phyloP scores from a whole-genome alignment of 257 asterid genomes.

The Orobanche coerulescens region DNA sequence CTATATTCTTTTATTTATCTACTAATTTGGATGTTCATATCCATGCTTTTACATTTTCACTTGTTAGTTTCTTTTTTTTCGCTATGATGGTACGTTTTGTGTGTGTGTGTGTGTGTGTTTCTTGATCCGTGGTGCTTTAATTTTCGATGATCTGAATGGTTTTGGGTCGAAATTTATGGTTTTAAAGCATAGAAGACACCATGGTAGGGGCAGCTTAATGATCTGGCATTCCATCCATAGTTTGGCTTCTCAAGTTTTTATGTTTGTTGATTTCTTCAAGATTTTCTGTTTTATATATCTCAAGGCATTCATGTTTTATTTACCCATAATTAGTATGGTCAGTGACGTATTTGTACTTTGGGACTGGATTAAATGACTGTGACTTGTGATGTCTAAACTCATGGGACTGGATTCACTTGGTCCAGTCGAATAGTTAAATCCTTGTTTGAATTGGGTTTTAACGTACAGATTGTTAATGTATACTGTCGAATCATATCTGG shows the following conservation, averaged over 20 bases:
- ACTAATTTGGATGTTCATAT: not conserved
- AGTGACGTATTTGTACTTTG: no score
- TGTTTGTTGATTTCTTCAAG: not conserved
- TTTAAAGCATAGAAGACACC: not conserved
- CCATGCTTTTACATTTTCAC: not conserved
- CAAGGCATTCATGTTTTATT: no score
- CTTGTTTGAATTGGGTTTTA: no score
- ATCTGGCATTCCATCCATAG: not conserved
- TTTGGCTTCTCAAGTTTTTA: not conserved
- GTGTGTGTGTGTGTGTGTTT: no score
- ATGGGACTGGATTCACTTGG: not conserved
- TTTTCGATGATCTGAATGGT: conserved; percentile 22
- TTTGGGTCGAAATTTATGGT: conserved; percentile 4
- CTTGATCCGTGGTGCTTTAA: conserved; percentile 25
- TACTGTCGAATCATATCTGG: no score
- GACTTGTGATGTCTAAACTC: no score
- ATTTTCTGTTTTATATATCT: no score
- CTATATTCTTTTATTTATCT: not conserved
- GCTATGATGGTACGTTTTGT: conserved; percentile 2
- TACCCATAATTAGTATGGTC: no score
- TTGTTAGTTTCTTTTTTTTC: no score
- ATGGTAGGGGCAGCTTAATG: not conserved
- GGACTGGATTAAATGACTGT: no score
- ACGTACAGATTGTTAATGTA: no score
- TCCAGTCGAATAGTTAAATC: not conserved